phyloP scores from a whole-genome alignment of 2,329 filamentous ascomycete genomes.

The Penicillium sp. region DNA sequence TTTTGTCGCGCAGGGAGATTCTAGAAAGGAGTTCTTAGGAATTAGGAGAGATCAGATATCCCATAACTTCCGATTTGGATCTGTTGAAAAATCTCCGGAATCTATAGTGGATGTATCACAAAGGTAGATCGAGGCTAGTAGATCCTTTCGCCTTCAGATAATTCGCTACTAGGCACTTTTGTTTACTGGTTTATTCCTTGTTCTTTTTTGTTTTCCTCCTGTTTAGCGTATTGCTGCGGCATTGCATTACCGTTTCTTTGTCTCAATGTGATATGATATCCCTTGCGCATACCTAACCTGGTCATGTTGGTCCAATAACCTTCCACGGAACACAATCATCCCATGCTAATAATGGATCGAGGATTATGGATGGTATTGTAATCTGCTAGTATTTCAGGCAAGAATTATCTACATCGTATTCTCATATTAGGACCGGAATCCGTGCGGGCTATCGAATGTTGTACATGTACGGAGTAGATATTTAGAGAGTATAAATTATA shows the following conservation, averaged over 20 bases:
- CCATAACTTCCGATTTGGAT: not conserved
- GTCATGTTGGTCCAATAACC: not conserved
- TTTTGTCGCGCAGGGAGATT: slow-evolving; percentile 9
- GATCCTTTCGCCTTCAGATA: not conserved
- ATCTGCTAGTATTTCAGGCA: not conserved
- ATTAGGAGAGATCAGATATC: not conserved
- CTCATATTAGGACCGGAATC: not conserved
- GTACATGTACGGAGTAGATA: not conserved
- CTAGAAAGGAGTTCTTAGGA: not conserved
- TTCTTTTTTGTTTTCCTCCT: not conserved
- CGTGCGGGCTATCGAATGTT: not conserved
- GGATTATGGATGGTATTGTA: not conserved
- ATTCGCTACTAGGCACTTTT: not conserved
- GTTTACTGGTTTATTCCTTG: not conserved
- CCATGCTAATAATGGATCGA: not conserved
- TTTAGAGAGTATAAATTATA: not conserved
- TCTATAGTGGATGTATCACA: slow-evolving; percentile 2
- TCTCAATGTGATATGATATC: not conserved
- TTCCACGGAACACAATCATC: not conserved
- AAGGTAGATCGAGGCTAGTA: not conserved
- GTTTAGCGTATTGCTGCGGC: not conserved
- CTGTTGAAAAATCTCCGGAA: not conserved
- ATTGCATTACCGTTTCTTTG: not conserved
- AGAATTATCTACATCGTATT: not conserved
- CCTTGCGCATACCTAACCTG: slow-evolving; percentile 1